phyloP scores from a whole-genome alignment of 371 early-diverging fungal species.

The Mitosporidium daphniae region DNA sequence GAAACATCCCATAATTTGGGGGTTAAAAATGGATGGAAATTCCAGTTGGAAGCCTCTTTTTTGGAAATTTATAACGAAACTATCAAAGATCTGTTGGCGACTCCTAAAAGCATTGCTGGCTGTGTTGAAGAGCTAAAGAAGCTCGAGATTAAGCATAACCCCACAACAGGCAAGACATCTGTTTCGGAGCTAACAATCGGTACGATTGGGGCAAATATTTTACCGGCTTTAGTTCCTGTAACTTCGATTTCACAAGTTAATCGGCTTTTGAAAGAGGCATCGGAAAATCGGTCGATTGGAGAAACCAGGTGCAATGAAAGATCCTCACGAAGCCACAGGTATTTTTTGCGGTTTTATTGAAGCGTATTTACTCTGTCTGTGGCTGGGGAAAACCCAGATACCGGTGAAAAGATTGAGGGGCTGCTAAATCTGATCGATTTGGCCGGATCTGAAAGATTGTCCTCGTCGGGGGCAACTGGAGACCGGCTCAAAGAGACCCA shows the following conservation, averaged over 20 bases:
- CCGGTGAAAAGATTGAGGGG: constrained; percentile 26
- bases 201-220: too few species aligned
- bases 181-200: constrained; percentile 30
- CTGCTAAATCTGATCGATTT: constrained; percentile 75
- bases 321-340: constrained; percentile 66
- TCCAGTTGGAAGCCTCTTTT: constrained; percentile 38
- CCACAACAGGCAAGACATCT: constrained; percentile 21
- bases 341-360: background rate
- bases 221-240: constrained; percentile 5
- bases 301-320: constrained; percentile 64
- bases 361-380: constrained; percentile 48
- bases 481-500: constrained; percentile 67
- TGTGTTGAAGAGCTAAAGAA: constrained; percentile 13
- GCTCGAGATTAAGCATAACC: constrained; percentile 34
- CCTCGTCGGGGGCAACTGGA: constrained; percentile 45
- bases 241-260: constrained; percentile 27
- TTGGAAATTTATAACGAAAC: constrained; percentile 87
- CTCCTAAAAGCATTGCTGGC: constrained; percentile 26
- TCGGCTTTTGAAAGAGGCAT: constrained; percentile 23
- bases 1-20: constrained; percentile 21
- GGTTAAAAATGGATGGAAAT: constrained; percentile 49
- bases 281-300: constrained; percentile 41
- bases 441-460: constrained; percentile 91
- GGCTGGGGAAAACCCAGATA: constrained; percentile 22
- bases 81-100: constrained; percentile 48